phyloP scores from a whole-genome alignment of 805 yeast genomes.

The Maudiozyma pseudohumilis region DNA sequence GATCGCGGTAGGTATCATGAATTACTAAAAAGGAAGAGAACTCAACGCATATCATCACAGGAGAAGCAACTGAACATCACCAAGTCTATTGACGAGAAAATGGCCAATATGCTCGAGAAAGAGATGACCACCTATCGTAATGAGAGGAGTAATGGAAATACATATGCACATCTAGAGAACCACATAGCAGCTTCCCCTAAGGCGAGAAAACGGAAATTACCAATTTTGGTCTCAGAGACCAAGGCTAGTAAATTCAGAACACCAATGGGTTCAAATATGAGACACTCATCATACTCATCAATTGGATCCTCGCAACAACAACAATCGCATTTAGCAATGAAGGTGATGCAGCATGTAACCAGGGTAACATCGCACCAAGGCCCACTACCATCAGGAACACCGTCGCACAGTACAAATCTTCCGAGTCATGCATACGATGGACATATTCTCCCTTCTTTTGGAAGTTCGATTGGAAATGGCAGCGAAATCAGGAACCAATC shows the following conservation, averaged over 20 bases:
- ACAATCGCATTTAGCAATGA: slow-evolving; percentile 25
- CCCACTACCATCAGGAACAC: slow-evolving; percentile 10
- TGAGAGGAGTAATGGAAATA: slow-evolving; percentile 14
- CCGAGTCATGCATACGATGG: slow-evolving; percentile 6
- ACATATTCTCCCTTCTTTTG: slow-evolving; percentile 4
- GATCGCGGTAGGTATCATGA: slow-evolving; percentile 28
- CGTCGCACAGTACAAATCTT: slow-evolving; percentile 12
- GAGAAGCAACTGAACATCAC: slow-evolving; percentile 7
- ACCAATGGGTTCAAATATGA: slow-evolving; percentile 12
- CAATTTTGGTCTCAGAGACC: slow-evolving; percentile 24
- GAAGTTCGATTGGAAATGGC: slow-evolving; percentile 1
- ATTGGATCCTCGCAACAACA: slow-evolving; percentile 13
- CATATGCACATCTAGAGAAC: slow-evolving; percentile 22
- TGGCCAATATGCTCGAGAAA: slow-evolving; percentile 20
- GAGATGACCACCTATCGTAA: slow-evolving; percentile 13
- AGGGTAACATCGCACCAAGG: slow-evolving; percentile 9
- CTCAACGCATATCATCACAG: slow-evolving; percentile 10
- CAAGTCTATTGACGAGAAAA: slow-evolving; percentile 20
- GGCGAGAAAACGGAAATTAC: slow-evolving; percentile 21
- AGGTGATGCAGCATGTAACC: slow-evolving; percentile 7
- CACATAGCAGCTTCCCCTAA: slow-evolving; percentile 26
- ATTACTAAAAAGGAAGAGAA: slow-evolving; percentile 11
- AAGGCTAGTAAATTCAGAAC: slow-evolving; percentile 21
- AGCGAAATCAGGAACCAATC: too few relatives aligned
- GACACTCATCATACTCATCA: slow-evolving; percentile 2